These are phyloP conservation scores for Ogataea siamensis DNA, from an alignment of 805 yeast species.

Conservation along the genomic window DNA sequence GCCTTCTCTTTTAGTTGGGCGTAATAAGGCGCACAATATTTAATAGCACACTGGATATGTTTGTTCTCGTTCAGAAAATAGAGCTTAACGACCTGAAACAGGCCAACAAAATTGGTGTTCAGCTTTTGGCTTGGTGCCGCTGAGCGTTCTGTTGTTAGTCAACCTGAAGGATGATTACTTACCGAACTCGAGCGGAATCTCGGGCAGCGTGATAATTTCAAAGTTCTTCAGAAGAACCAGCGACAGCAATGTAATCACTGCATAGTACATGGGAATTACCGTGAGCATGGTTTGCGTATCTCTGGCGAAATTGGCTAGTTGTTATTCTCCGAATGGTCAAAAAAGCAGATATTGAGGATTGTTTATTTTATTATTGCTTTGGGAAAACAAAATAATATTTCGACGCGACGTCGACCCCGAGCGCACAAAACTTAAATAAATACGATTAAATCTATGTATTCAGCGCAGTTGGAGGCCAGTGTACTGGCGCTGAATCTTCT, in stretches of 20 bases:
- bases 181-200: conserved; percentile 4
- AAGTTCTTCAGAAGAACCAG: conserved; percentile 13
- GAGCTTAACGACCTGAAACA: conserved; percentile 3
- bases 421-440: too few relatives aligned
- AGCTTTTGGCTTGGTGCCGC: not conserved
- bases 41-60: conserved; percentile 10
- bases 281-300: conserved; percentile 10
- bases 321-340: not conserved
- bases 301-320: not conserved
- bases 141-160: not conserved
- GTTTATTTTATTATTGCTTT: conserved; percentile 11
- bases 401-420: conserved; percentile 16
- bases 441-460: not conserved
- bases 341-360: not conserved
- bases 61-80: conserved; percentile 18
- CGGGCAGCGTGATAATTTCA: conserved; percentile 15
- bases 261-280: conserved; percentile 18
- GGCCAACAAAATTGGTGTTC: not conserved
- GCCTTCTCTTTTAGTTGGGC: not conserved
- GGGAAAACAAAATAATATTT: not conserved
- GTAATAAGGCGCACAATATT: conserved; percentile 7
- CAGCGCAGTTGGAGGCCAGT: not conserved
- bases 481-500: conserved; percentile 4
- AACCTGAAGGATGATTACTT: not conserved
- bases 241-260: conserved; percentile 19